Percentiles rank a stretch among this genome's conserved stretches.
Conservation (phyloP, 148 eudicot genomes). For the Cornus suecica region DNA sequence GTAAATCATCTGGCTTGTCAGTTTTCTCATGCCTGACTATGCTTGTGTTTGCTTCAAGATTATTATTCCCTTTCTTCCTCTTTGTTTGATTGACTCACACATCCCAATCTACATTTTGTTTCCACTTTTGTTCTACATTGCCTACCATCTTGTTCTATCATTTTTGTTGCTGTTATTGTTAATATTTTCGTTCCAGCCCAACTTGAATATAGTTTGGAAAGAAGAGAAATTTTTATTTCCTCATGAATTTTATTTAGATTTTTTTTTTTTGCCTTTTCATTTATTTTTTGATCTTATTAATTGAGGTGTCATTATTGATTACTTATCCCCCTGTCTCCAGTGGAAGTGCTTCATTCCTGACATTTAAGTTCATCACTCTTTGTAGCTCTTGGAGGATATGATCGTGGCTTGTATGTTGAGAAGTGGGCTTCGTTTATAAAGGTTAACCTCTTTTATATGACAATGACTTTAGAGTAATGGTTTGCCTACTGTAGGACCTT, state of each 20-base stretch:
- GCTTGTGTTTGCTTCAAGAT: too few species aligned
- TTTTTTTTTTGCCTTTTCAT: background rate
- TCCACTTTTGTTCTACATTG: too few species aligned
- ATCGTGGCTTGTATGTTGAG: slow-evolving; percentile 77
- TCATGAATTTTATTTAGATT: background rate
- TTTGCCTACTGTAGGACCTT: background rate
- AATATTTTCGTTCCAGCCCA: too few species aligned
- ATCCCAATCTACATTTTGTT: too few species aligned
- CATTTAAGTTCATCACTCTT: slow-evolving; percentile 3
- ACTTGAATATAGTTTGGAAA: too few species aligned
- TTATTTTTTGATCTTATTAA: background rate
- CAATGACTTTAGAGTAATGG: background rate
- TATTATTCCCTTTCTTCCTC: too few species aligned
- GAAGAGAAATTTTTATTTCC: too few species aligned
- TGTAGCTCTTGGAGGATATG: slow-evolving; percentile 93
- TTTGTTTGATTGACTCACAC: too few species aligned
- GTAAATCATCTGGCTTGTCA: too few species aligned
- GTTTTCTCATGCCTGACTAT: too few species aligned
- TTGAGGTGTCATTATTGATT: background rate
- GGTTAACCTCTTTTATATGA: slow-evolving; percentile 40
- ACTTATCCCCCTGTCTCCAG: background rate
- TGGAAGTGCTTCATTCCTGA: background rate
- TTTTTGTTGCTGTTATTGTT: too few species aligned
- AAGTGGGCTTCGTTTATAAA: slow-evolving; percentile 98
- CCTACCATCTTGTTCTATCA: too few species aligned